Conservation (phyloP, 441 rosid genomes). For the Viola pubescens region DNA sequence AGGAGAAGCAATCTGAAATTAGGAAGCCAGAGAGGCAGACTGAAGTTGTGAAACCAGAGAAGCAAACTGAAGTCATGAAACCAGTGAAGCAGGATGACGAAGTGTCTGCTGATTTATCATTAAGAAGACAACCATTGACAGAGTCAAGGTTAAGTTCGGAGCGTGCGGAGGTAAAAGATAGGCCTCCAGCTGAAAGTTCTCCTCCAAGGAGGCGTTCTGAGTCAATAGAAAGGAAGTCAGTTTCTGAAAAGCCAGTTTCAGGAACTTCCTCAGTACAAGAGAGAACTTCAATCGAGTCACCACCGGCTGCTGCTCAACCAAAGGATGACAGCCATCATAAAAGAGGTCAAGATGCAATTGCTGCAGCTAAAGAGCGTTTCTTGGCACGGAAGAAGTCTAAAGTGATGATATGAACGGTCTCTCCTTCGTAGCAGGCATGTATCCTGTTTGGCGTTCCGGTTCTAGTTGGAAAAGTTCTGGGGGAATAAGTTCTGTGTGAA, state of each 20-base stretch:
- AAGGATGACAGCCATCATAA: conserved; percentile 42
- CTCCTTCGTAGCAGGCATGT: no score
- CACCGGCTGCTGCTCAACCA: conserved; percentile 30
- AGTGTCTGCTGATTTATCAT: conserved; percentile 15
- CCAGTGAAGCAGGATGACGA: conserved; percentile 19
- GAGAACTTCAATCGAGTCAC: conserved; percentile 23
- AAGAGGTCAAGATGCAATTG: conserved; percentile 50
- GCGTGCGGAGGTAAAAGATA: conserved; percentile 21
- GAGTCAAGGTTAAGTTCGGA: conserved; percentile 17
- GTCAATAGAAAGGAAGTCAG: conserved; percentile 24
- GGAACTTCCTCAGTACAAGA: conserved; percentile 21
- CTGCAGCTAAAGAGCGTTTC: conserved; percentile 73
- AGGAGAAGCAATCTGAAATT: conserved; percentile 32
- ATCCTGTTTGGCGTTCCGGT: no score
- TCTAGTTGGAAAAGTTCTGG: no score
- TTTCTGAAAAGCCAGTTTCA: conserved; percentile 20
- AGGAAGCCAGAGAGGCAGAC: conserved; percentile 20
- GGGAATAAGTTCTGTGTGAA: no score
- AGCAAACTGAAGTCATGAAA: conserved; percentile 30
- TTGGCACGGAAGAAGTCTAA: conserved; percentile 72
- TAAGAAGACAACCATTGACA: conserved; percentile 17
- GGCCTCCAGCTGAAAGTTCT: conserved; percentile 21
- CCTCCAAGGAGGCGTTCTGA: conserved; percentile 21
- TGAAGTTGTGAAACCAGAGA: conserved; percentile 34
- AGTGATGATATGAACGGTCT: not conserved